Conservation (phyloP, 768 basidiomycete species). For the Coprinopsis sp. region DNA sequence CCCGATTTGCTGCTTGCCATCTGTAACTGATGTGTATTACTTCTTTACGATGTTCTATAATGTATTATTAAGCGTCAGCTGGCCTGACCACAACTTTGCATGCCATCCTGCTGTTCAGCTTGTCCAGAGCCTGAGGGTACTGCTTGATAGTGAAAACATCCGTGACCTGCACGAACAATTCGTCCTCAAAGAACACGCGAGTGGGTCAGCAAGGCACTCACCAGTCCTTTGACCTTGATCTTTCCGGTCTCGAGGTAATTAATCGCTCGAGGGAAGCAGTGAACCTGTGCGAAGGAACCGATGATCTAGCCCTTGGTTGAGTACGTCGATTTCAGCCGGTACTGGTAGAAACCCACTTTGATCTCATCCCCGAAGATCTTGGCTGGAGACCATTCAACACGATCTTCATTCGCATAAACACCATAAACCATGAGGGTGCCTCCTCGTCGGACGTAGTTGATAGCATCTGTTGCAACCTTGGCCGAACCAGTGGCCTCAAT, state of each 20-base stretch:
- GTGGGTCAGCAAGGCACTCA: too few relatives aligned
- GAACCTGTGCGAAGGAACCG: constrained; percentile 85
- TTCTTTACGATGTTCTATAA: too few relatives aligned
- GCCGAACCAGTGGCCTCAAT: constrained; percentile 65
- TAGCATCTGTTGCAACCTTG: constrained; percentile 80
- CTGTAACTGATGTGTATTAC: too few relatives aligned
- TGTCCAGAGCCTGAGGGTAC: constrained; percentile 57
- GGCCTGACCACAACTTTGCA: constrained; percentile 62
- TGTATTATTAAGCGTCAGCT: too few relatives aligned
- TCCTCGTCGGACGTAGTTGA: constrained; percentile 84
- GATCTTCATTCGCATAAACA: constrained; percentile 82
- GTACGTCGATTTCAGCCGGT: not conserved
- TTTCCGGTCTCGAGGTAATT: constrained; percentile 87
- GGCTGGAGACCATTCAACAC: constrained; percentile 81
- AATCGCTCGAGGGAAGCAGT: constrained; percentile 88
- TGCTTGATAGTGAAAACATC: constrained; percentile 65
- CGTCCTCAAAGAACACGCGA: constrained; percentile 36
- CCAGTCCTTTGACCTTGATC: constrained; percentile 75
- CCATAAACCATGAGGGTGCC: constrained; percentile 88
- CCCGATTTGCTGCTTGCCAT: too few relatives aligned
- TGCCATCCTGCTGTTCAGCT: constrained; percentile 61
- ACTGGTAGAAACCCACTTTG: constrained; percentile 24
- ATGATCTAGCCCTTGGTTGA: constrained; percentile 56
- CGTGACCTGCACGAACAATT: constrained; percentile 27
- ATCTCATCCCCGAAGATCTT: constrained; percentile 75